These are phyloP conservation scores for Thelonectria discophora DNA, from an alignment of 2,329 filamentous ascomycete species.

Conservation along the genomic window DNA sequence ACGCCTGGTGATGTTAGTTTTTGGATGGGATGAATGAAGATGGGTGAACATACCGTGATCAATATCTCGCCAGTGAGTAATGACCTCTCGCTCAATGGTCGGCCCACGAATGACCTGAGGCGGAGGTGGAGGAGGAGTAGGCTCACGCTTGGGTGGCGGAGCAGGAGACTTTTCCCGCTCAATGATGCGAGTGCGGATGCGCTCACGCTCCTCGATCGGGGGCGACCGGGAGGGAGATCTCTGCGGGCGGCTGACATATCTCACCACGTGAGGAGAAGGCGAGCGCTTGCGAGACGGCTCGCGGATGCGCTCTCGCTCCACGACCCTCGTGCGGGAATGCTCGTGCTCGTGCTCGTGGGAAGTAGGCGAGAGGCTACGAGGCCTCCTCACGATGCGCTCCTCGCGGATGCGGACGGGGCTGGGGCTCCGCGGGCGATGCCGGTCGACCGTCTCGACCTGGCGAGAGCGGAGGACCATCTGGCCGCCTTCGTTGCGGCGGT, in stretches of 20 bases:
- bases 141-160: slow-evolving; percentile 51
- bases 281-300: slow-evolving; percentile 52
- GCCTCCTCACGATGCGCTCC: slow-evolving; percentile 54
- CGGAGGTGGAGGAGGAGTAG: slow-evolving; percentile 66
- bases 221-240: slow-evolving; percentile 46
- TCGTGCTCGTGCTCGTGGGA: slow-evolving; percentile 50
- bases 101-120: slow-evolving; percentile 76
- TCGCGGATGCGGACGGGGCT: slow-evolving; percentile 54
- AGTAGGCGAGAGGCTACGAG: slow-evolving; percentile 53
- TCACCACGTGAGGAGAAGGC: slow-evolving; percentile 50
- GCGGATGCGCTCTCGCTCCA: slow-evolving; percentile 44
- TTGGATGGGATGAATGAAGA: background rate
- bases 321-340: slow-evolving; percentile 45
- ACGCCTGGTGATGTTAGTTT: slow-evolving; percentile 51
- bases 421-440: slow-evolving; percentile 56
- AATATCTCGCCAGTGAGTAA: slow-evolving; percentile 87
- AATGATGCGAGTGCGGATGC: slow-evolving; percentile 60
- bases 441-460: slow-evolving; percentile 64
- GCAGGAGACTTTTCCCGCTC: slow-evolving; percentile 51
- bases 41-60: slow-evolving; percentile 74
- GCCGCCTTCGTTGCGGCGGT: slow-evolving; percentile 57
- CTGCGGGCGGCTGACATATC: slow-evolving; percentile 52
- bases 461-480: slow-evolving; percentile 63
- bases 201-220: slow-evolving; percentile 53
- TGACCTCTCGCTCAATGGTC: slow-evolving; percentile 86